A percentile compares a stretch with the other conserved stretches of the same genome.
These are phyloP conservation scores for Penicillium hordei DNA, from an alignment of 2,329 filamentous ascomycete species.

Conservation along the genomic window DNA sequence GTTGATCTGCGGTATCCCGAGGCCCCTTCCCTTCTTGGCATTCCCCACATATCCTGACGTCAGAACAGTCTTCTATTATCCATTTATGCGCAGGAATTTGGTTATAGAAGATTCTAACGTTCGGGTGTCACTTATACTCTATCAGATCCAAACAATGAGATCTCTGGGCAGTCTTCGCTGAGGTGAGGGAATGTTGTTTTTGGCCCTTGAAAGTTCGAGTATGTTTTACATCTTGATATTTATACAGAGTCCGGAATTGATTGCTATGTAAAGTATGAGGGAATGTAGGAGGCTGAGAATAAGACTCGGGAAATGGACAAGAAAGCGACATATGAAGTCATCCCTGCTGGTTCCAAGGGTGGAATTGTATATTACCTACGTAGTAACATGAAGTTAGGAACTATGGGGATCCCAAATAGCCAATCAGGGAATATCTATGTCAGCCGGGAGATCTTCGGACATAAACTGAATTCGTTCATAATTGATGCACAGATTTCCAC, in stretches of 20 bases:
- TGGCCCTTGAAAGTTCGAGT: background rate
- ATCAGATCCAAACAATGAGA: background rate
- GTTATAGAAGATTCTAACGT: background rate
- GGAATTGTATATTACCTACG: background rate
- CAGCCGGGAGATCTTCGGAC: background rate
- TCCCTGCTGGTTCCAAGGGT: background rate
- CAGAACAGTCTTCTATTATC: background rate
- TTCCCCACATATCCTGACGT: background rate
- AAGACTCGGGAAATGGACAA: background rate
- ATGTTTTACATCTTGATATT: background rate
- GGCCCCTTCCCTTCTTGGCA: background rate
- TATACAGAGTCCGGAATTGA: background rate
- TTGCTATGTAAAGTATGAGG: background rate
- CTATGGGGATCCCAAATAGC: background rate
- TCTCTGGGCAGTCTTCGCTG: background rate
- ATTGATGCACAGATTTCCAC: background rate
- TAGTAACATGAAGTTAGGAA: background rate
- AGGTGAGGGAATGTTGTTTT: background rate
- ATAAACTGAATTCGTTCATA: background rate
- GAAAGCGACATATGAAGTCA: background rate
- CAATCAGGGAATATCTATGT: background rate
- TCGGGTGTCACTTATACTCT: background rate
- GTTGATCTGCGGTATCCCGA: background rate
- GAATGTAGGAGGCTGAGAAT: background rate
- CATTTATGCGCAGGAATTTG: background rate